A percentile compares a stretch with the other conserved stretches of the same genome.
These are phyloP conservation scores for Fremontodendron californicum DNA, from an alignment of 345 rosid species.

Conservation along the genomic window DNA sequence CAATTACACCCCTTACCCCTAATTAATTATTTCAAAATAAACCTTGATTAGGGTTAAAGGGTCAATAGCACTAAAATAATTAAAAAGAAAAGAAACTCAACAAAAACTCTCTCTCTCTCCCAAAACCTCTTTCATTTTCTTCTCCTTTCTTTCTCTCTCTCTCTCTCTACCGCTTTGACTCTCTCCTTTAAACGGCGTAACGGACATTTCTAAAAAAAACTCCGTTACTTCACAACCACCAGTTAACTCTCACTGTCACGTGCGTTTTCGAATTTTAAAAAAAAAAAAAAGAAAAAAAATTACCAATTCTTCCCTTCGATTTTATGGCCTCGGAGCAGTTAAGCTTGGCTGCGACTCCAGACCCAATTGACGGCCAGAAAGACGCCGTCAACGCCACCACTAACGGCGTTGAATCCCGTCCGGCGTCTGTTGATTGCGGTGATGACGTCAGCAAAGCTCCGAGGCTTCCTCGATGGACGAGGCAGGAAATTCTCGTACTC, in stretches of 20 bases:
- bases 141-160: not conserved
- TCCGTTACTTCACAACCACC: constrained; percentile 40
- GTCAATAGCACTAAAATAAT: constrained; percentile 26
- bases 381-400: constrained; percentile 51
- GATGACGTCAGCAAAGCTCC: constrained; percentile 66
- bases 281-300: not conserved
- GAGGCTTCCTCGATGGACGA: constrained; percentile 94
- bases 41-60: constrained; percentile 24
- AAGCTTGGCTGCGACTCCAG: constrained; percentile 29
- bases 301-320: constrained; percentile 10
- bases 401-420: constrained; percentile 39
- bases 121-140: constrained; percentile 20
- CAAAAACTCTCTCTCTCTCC: not conserved
- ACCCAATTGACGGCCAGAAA: constrained; percentile 34
- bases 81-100: not conserved
- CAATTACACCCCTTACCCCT: constrained; percentile 4
- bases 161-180: not conserved
- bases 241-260: constrained; percentile 30
- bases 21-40: constrained; percentile 21
- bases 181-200: constrained; percentile 42
- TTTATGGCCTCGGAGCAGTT: constrained; percentile 55
- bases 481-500: constrained; percentile 91
- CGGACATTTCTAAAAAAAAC: constrained; percentile 34
- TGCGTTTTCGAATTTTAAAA: constrained; percentile 23
- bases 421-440: constrained; percentile 36